phyloP scores from a whole-genome alignment of 257 asterid species.

The Scutellaria baicalensis region DNA sequence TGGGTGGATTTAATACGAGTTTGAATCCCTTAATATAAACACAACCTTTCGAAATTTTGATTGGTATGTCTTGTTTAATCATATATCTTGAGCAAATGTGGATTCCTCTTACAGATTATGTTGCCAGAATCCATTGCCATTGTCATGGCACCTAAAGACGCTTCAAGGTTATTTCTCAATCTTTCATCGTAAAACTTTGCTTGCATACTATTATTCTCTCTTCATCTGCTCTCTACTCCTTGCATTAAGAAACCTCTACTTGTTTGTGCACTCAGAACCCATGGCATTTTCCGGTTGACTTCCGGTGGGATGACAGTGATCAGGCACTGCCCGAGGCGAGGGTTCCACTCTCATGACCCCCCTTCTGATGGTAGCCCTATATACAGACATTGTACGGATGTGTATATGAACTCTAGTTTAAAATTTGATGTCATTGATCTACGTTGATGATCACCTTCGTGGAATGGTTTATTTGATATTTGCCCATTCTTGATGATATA shows the following conservation, averaged over 20 bases:
- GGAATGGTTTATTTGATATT: background rate
- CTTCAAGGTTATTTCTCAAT: constrained; percentile 45
- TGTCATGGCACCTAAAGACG: constrained; percentile 94
- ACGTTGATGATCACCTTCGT: constrained; percentile 48
- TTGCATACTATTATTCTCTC: background rate
- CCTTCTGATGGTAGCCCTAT: constrained; percentile 87
- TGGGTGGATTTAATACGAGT: too few species aligned
- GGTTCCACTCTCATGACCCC: constrained; percentile 92
- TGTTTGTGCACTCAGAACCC: constrained; percentile 39
- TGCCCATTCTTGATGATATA: constrained; percentile 10
- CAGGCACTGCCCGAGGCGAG: constrained; percentile 89
- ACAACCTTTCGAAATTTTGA: background rate
- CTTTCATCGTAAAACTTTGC: background rate
- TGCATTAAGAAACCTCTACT: background rate
- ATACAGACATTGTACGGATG: constrained; percentile 90
- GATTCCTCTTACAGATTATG: constrained; percentile 59
- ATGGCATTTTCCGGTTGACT: constrained; percentile 85
- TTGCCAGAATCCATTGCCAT: constrained; percentile 93
- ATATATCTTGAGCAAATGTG: background rate
- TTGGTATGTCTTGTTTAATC: background rate
- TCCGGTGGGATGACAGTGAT: constrained; percentile 92
- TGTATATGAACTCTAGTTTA: constrained; percentile 71
- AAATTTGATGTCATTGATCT: constrained; percentile 86
- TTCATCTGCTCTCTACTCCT: background rate
- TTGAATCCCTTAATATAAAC: too few species aligned